A percentile compares a stretch with the other conserved stretches of the same genome.
phyloP scores from a whole-genome alignment of 1,284 basidiomycete genomes.

The Trametes versicolor region DNA sequence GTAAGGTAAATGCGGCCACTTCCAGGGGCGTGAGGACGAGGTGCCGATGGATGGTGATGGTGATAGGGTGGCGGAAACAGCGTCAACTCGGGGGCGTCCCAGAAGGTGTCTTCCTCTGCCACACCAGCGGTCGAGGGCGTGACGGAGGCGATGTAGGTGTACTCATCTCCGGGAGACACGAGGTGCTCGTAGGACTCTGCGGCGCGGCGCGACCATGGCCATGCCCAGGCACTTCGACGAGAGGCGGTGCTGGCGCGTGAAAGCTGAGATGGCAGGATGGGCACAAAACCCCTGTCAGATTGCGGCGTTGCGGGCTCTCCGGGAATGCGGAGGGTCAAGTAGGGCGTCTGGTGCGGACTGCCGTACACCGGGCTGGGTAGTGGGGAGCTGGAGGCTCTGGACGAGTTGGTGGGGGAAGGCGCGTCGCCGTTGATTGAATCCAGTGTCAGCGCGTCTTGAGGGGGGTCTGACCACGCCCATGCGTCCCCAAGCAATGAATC shows the following conservation, averaged over 20 bases:
- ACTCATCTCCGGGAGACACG: background rate
- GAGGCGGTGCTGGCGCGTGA: too few relatives aligned
- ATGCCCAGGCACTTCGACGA: background rate
- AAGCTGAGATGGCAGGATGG: background rate
- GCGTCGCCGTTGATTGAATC: background rate
- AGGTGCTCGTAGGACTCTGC: background rate
- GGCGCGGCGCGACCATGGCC: background rate
- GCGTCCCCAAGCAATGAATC: background rate
- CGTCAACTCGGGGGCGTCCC: background rate
- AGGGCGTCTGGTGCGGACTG: too few relatives aligned
- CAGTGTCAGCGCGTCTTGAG: background rate
- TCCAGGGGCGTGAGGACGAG: background rate
- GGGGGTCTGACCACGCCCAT: background rate
- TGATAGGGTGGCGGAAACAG: slow-evolving; percentile 6
- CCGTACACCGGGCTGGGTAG: too few relatives aligned
- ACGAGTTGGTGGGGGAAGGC: background rate
- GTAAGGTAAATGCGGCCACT: too few relatives aligned
- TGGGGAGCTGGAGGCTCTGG: background rate
- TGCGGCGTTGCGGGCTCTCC: background rate
- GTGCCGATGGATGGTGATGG: background rate
- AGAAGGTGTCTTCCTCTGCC: background rate
- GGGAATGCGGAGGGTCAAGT: background rate
- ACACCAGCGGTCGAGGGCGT: background rate
- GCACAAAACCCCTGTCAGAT: background rate
- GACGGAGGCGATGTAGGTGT: background rate